Base-by-base conservation (phyloP, 108 stramenopile species). In the Skeletonema costatum region DNA sequence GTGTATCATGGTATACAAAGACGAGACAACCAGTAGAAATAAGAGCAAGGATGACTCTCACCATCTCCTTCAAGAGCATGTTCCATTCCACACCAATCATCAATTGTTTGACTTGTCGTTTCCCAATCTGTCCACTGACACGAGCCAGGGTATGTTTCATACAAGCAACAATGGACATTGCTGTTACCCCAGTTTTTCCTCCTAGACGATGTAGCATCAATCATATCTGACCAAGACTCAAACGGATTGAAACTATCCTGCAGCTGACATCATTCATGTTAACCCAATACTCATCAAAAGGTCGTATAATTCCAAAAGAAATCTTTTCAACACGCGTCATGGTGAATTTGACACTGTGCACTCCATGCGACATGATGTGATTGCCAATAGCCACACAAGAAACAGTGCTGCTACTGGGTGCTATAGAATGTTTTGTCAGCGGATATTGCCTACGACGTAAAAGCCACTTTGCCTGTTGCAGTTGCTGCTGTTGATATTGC, bases 311-410 rank as follows among this genome's bases (percentile, higher is more conserved):
- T 0, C 50, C 50, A 51, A 51, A 51, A 19, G 50, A 17, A 19
- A 51, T 51, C 19, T 51, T 51, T 19, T 51, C 50, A 5, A 51
- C 50, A 19, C 50, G 50, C 25, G 62, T 63, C 62, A 64, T 64
- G 19, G 33, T 39, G 33, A 64, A 64, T 29, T 35, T 36, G 7
- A 39, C 63, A 17, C 9, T 11, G 38, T 64, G 32, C 11, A 2
- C 10, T 10, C 63, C 32, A 17, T 19, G 21, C 8, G 21, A 11
- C 63, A 64, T 64, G 17, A 64, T 39, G 38, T 39, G 63, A 64
- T 64, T 39, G 36, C 63, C 19, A 32, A 63, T 36, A 32, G 32
- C 62, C 0, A 51, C 50, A 51, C 50, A 51, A 4, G 50, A 51
- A 25, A 10, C 21, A 56, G 7, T 17, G 25, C 53, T 56, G 25